Conservation (phyloP, 495 filamentous ascomycete genomes). For the Polyplosphaeria fusca region DNA sequence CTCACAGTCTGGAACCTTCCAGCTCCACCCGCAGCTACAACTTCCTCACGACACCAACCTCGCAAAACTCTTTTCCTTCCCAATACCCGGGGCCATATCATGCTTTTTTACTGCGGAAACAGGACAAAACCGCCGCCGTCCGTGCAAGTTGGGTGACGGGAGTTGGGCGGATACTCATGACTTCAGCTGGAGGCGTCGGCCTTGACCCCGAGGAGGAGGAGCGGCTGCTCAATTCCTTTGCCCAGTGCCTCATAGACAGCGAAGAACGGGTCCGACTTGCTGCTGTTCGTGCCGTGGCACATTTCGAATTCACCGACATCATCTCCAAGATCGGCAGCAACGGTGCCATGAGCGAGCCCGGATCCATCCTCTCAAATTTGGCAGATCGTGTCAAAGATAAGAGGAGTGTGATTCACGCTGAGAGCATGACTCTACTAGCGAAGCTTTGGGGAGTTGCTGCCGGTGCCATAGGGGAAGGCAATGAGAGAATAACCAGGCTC, state of each 20-base stretch:
- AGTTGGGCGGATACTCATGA: slow-evolving; percentile 75
- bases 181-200: slow-evolving; percentile 82
- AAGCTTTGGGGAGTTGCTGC: slow-evolving; percentile 88
- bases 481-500: slow-evolving; percentile 67
- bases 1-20: slow-evolving; percentile 59
- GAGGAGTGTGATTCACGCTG: slow-evolving; percentile 74
- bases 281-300: slow-evolving; percentile 75
- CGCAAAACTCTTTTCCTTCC: slow-evolving; percentile 78
- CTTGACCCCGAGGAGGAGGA: slow-evolving; percentile 73
- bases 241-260: slow-evolving; percentile 75
- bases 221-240: slow-evolving; percentile 65
- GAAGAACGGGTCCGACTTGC: slow-evolving; percentile 90
- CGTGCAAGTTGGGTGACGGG: slow-evolving; percentile 80
- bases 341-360: slow-evolving; percentile 65
- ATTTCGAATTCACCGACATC: slow-evolving; percentile 72
- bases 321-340: slow-evolving; percentile 72
- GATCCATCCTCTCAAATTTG: slow-evolving; percentile 72
- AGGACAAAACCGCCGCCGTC: slow-evolving; percentile 78
- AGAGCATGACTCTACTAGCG: slow-evolving; percentile 77
- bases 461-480: slow-evolving; percentile 79
- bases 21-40: slow-evolving; percentile 54
- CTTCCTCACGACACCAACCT: slow-evolving; percentile 72
- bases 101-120: slow-evolving; percentile 73
- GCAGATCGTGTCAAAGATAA: slow-evolving; percentile 87
- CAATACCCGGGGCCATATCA: slow-evolving; percentile 73